These are phyloP conservation scores for Termitomyces sp. DNA, from an alignment of 768 basidiomycete genomes.

Conservation along the genomic window DNA sequence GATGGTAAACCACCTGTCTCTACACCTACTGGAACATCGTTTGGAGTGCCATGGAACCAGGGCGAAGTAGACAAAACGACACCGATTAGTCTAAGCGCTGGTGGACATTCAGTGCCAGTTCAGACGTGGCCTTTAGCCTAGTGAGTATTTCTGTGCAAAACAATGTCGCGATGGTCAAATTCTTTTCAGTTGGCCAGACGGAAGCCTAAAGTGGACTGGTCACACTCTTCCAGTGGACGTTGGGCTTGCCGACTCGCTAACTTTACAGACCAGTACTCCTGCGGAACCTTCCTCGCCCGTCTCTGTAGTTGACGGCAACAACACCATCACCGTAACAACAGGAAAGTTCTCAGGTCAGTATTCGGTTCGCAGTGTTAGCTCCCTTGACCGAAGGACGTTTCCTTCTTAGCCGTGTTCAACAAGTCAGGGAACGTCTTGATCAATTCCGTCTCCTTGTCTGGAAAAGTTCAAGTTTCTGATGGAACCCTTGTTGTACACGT, in stretches of 20 bases:
- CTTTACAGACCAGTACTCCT: conserved; percentile 30
- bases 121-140: conserved; percentile 39
- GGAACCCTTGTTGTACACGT: conserved; percentile 31
- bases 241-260: conserved; percentile 23
- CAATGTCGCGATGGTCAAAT: background rate
- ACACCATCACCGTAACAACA: conserved; percentile 30
- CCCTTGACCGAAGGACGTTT: background rate
- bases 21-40: conserved; percentile 33
- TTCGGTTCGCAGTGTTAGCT: background rate
- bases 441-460: conserved; percentile 28
- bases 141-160: conserved; percentile 21
- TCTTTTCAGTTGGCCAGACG: conserved; percentile 34
- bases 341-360: conserved; percentile 32
- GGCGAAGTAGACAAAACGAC: conserved; percentile 38
- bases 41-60: conserved; percentile 36
- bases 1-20: conserved; percentile 27
- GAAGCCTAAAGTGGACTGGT: conserved; percentile 39
- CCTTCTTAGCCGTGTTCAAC: conserved; percentile 28
- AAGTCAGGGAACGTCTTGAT: conserved; percentile 31
- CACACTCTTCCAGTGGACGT: conserved; percentile 32
- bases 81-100: conserved; percentile 21
- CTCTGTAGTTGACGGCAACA: conserved; percentile 24
- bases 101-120: conserved; percentile 24
- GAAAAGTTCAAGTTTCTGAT: conserved; percentile 27
- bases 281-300: conserved; percentile 31